phyloP scores from a whole-genome alignment of 768 basidiomycete genomes.

The Hypsizygus marmoreus region DNA sequence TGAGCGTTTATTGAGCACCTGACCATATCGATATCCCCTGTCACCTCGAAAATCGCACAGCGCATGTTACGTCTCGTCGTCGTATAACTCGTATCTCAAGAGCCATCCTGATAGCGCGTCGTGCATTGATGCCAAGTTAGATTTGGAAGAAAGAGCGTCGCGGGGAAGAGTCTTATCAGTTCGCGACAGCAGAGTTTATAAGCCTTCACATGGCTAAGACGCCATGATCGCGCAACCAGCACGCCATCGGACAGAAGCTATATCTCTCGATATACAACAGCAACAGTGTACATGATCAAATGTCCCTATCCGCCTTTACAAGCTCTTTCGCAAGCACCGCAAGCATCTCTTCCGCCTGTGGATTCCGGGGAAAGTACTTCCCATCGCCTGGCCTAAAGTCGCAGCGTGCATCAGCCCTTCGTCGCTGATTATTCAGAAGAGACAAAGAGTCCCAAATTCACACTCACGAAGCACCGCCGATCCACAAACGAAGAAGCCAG shows the following conservation, averaged over 20 bases:
- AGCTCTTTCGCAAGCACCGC: conserved; percentile 65
- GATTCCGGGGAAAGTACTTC: conserved; percentile 65
- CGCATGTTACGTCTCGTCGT: no score
- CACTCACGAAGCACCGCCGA: conserved; percentile 68
- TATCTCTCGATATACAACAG: not conserved
- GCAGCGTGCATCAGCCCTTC: no score
- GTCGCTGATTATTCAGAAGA: no score
- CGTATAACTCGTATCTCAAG: no score
- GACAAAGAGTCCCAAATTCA: not conserved
- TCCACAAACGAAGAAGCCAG: conserved; percentile 54
- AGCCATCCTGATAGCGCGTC: no score
- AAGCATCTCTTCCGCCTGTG: conserved; percentile 65
- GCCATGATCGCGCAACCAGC: conserved; percentile 23
- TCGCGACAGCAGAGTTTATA: conserved; percentile 2
- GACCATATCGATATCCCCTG: no score
- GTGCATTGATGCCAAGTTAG: no score
- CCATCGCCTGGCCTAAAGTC: conserved; percentile 64
- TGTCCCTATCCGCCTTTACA: conserved; percentile 55
- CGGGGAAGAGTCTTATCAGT: no score
- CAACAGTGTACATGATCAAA: conserved; percentile 2
- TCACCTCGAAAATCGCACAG: no score
- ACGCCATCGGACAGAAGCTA: conserved; percentile 9
- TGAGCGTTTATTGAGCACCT: no score
- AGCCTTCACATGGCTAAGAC: conserved; percentile 11
- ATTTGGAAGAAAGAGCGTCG: no score